Evolutionary conservation across 2,329 filamentous ascomycete species (phyloP).

Genomic region (Ilyonectria mors-panacis): DNA sequence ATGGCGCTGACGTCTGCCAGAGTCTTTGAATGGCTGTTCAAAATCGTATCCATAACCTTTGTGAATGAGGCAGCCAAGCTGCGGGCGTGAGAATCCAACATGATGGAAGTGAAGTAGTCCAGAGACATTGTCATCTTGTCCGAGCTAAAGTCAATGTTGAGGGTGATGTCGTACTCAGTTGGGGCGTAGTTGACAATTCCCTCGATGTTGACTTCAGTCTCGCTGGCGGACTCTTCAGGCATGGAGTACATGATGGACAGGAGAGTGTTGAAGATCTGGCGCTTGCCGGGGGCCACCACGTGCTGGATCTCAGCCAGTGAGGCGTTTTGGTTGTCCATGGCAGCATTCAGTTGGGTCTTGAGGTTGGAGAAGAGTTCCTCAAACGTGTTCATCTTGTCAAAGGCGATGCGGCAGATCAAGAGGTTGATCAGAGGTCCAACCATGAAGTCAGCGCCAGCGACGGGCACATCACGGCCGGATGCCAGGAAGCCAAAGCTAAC

Average conservation of each 20-base stretch:
- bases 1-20: slow-evolving; percentile 4
- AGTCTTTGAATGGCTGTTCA: slow-evolving; percentile 10
- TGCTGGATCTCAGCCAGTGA: slow-evolving; percentile 23
- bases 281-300: slow-evolving; percentile 22
- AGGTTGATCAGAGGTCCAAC: slow-evolving; percentile 46
- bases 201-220: slow-evolving; percentile 13
- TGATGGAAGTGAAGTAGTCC: slow-evolving; percentile 19
- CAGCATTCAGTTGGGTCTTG: slow-evolving; percentile 12
- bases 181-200: slow-evolving; percentile 20
- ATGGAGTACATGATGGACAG: slow-evolving; percentile 24
- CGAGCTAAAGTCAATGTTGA: slow-evolving; percentile 17
- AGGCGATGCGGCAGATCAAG: slow-evolving; percentile 26
- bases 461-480: slow-evolving; percentile 29
- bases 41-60: slow-evolving; percentile 12
- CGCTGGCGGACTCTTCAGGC: not conserved
- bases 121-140: slow-evolving; percentile 20
- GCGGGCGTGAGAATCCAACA: slow-evolving; percentile 14
- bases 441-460: slow-evolving; percentile 40
- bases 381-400: slow-evolving; percentile 44
- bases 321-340: slow-evolving; percentile 21
- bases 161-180: slow-evolving; percentile 22
- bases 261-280: slow-evolving; percentile 22
- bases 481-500: slow-evolving; percentile 17
- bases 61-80: slow-evolving; percentile 23
- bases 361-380: slow-evolving; percentile 43